These are phyloP conservation scores for Dryadomyces quercus-mongolicae DNA, from an alignment of 2,329 filamentous ascomycete genomes.

Conservation along the genomic window DNA sequence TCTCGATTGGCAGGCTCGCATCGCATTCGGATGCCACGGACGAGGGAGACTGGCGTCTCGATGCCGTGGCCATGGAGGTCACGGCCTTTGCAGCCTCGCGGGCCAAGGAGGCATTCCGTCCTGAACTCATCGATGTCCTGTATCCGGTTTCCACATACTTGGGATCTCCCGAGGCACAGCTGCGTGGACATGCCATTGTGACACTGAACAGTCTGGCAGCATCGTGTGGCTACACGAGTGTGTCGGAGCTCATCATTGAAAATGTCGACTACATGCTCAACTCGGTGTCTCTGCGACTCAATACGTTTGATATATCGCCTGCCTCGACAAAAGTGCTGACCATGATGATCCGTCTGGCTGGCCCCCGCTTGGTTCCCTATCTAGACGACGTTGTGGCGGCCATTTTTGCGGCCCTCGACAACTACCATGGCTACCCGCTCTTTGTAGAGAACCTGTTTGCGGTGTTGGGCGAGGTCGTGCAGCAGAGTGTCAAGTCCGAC, in stretches of 20 bases:
- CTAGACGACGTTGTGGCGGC: constrained; percentile 84
- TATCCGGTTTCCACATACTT: constrained; percentile 88
- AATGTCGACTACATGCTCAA: constrained; percentile 98
- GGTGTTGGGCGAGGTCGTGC: constrained; percentile 70
- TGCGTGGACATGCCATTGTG: constrained; percentile 73
- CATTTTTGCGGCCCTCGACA: constrained; percentile 86
- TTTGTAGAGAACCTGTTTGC: constrained; percentile 79
- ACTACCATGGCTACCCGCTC: constrained; percentile 82
- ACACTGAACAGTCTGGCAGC: constrained; percentile 70
- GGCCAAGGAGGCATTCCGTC: constrained; percentile 56
- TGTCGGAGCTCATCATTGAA: constrained; percentile 69
- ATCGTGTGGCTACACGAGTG: constrained; percentile 61
- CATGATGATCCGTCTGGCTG: constrained; percentile 89
- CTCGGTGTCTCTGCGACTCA: constrained; percentile 76
- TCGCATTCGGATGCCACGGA: constrained; percentile 33
- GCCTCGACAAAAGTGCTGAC: constrained; percentile 80
- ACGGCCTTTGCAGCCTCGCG: constrained; percentile 63
- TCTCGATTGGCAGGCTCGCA: constrained; percentile 51
- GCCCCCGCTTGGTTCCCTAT: constrained; percentile 70
- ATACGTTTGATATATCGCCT: constrained; percentile 83
- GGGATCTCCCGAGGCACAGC: constrained; percentile 52
- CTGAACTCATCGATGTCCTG: constrained; percentile 79
- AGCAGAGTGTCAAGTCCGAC: constrained; percentile 59
- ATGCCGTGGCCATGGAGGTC: constrained; percentile 71
- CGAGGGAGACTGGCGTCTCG: constrained; percentile 54